phyloP scores from a whole-genome alignment of 2,329 filamentous ascomycete genomes.

The Chrysosporium queenslandicum region DNA sequence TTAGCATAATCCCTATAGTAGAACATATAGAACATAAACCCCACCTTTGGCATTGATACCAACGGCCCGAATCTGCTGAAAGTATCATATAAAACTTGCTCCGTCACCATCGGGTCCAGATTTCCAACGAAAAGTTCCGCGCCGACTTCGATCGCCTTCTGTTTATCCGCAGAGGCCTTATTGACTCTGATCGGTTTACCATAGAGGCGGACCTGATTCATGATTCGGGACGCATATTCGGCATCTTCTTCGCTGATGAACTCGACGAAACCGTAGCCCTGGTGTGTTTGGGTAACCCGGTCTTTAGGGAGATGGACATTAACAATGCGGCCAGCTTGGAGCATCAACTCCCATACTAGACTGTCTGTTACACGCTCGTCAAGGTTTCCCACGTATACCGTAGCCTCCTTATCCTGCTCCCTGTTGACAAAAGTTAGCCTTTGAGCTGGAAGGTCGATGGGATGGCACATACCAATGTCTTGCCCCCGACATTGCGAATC shows the following conservation, averaged over 20 bases:
- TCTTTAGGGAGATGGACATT: slow-evolving; percentile 98
- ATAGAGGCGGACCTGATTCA: slow-evolving; percentile 89
- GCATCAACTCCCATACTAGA: slow-evolving; percentile 94
- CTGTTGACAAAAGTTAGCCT: slow-evolving; percentile 35
- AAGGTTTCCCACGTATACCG: slow-evolving; percentile 95
- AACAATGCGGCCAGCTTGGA: slow-evolving; percentile 91
- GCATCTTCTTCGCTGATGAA: slow-evolving; percentile 93
- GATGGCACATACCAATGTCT: slow-evolving; percentile 57
- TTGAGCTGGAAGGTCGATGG: slow-evolving; percentile 17
- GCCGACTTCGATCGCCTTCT: slow-evolving; percentile 84
- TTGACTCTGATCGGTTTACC: slow-evolving; percentile 95
- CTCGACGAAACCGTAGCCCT: slow-evolving; percentile 98
- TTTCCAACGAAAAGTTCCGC: slow-evolving; percentile 97
- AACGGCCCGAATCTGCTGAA: slow-evolving; percentile 87
- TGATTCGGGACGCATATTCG: slow-evolving; percentile 90
- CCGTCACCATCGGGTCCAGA: slow-evolving; percentile 85
- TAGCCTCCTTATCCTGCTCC: slow-evolving; percentile 97
- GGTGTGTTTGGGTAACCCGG: slow-evolving; percentile 89
- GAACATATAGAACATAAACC: slow-evolving; percentile 4
- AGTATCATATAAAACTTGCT: slow-evolving; percentile 90
- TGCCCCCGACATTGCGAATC: slow-evolving; percentile 53
- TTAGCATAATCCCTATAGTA: background rate
- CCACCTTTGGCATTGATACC: slow-evolving; percentile 72
- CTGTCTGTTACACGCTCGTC: slow-evolving; percentile 89
- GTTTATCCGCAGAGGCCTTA: slow-evolving; percentile 87